These are phyloP conservation scores for Collybia sp. DNA, from an alignment of 768 basidiomycete genomes.

Conservation along the genomic window DNA sequence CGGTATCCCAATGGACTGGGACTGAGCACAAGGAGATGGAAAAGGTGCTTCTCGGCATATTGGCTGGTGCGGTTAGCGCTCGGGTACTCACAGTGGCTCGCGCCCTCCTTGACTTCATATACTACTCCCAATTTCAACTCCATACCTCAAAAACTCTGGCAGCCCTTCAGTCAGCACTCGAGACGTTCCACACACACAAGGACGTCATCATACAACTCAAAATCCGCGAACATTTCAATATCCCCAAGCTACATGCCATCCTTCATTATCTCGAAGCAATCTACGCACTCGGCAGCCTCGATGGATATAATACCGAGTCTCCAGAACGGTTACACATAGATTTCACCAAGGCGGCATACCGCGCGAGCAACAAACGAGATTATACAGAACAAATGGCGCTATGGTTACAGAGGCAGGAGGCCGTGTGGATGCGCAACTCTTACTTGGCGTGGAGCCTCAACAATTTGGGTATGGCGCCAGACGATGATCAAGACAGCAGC, in stretches of 20 bases:
- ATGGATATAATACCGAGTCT: conserved; percentile 29
- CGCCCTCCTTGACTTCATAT: no score
- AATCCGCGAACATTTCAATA: conserved; percentile 27
- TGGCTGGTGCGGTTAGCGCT: conserved; percentile 18
- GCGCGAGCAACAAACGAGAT: conserved; percentile 21
- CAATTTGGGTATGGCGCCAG: background rate
- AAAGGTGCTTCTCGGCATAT: conserved; percentile 15
- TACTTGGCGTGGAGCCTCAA: conserved; percentile 24
- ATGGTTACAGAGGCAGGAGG: conserved; percentile 32
- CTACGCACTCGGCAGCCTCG: conserved; percentile 18
- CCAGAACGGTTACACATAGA: conserved; percentile 38
- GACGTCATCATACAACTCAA: conserved; percentile 19
- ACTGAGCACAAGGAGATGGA: no score
- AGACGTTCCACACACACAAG: conserved; percentile 25
- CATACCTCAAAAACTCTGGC: conserved; percentile 21
- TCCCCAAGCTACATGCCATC: conserved; percentile 31
- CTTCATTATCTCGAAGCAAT: conserved; percentile 26
- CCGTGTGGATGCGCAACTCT: conserved; percentile 11
- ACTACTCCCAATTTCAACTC: conserved; percentile 21
- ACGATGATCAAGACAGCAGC: no score
- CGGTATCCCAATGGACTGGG: no score
- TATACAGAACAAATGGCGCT: conserved; percentile 31
- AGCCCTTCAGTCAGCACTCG: conserved; percentile 14
- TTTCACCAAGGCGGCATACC: conserved; percentile 29
- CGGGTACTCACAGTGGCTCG: conserved; percentile 14